A percentile compares a stretch with the other conserved stretches of the same genome.
These are phyloP conservation scores for Beauveria scarabaeidicola DNA, from an alignment of 2,329 filamentous ascomycete species.

Conservation along the genomic window DNA sequence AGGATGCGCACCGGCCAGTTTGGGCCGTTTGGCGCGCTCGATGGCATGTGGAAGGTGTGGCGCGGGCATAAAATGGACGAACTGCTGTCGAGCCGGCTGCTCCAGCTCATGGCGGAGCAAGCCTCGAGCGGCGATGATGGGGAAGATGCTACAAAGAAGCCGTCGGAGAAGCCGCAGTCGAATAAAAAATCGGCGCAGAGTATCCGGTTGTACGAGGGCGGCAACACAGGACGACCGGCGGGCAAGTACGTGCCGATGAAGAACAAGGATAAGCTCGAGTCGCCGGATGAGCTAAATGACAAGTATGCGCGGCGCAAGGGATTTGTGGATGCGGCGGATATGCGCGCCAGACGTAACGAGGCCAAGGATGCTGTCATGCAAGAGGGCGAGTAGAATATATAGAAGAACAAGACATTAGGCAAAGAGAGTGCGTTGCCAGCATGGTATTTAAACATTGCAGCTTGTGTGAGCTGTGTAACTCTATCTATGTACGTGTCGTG, in stretches of 20 bases:
- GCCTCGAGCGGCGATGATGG: neutral
- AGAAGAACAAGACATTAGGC: neutral
- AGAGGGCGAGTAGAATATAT: constrained; percentile 16
- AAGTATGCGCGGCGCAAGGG: constrained; percentile 54
- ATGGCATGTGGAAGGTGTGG: constrained; percentile 77
- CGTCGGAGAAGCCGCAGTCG: neutral
- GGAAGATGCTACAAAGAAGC: neutral
- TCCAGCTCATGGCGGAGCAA: constrained; percentile 50
- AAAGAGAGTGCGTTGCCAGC: neutral
- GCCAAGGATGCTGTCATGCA: constrained; percentile 23
- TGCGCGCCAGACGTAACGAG: constrained; percentile 28
- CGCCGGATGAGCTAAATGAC: constrained; percentile 49
- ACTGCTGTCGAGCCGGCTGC: constrained; percentile 64
- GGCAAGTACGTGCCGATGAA: constrained; percentile 50
- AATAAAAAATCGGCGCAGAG: constrained; percentile 20
- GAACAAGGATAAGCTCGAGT: constrained; percentile 39
- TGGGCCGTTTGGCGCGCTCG: constrained; percentile 57
- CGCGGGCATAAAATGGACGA: constrained; percentile 83
- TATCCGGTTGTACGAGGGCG: constrained; percentile 44
- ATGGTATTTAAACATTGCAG: neutral
- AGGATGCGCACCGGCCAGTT: constrained; percentile 42
- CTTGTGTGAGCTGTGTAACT: neutral
- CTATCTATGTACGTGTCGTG: neutral
- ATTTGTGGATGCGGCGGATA: constrained; percentile 42
- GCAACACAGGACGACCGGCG: constrained; percentile 38